Evolutionary conservation across 2,329 filamentous ascomycete genomes (phyloP).

Genomic region (Penicillium brevicompactum): DNA sequence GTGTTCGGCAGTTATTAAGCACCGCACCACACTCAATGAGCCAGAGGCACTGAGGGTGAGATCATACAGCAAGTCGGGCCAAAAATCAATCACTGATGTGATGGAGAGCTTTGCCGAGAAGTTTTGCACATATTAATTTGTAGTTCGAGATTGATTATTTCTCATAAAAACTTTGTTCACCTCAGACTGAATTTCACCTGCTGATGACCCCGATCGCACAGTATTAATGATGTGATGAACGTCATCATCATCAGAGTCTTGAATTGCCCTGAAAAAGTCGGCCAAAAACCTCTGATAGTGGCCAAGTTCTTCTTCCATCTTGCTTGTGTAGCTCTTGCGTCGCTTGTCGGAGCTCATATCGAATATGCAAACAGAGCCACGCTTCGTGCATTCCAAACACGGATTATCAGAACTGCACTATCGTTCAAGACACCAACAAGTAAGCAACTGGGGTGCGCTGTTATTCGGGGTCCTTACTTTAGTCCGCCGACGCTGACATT

Average conservation of each 20-base stretch:
- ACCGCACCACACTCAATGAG: too few species aligned
- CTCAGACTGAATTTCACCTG: neutral
- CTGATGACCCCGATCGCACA: slow-evolving; percentile 5
- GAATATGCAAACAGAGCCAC: neutral
- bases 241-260: neutral
- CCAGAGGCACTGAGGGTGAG: too few species aligned
- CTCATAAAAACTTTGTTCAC: too few species aligned
- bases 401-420: neutral
- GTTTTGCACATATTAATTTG: too few species aligned
- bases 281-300: slow-evolving; percentile 2
- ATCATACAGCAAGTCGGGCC: too few species aligned
- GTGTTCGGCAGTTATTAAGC: too few species aligned
- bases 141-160: too few species aligned
- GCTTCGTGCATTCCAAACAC: neutral
- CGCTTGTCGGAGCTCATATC: neutral
- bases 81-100: too few species aligned
- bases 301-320: slow-evolving; percentile 3
- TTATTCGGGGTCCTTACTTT: too few species aligned
- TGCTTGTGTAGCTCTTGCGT: neutral
- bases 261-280: neutral
- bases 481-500: too few species aligned
- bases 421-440: neutral
- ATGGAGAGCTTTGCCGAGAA: too few species aligned
- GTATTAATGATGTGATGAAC: slow-evolving; percentile 5
- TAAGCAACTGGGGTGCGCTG: neutral